These are phyloP conservation scores for Thalassiosira profunda DNA, from an alignment of 108 stramenopile genomes.

Conservation along the genomic window DNA sequence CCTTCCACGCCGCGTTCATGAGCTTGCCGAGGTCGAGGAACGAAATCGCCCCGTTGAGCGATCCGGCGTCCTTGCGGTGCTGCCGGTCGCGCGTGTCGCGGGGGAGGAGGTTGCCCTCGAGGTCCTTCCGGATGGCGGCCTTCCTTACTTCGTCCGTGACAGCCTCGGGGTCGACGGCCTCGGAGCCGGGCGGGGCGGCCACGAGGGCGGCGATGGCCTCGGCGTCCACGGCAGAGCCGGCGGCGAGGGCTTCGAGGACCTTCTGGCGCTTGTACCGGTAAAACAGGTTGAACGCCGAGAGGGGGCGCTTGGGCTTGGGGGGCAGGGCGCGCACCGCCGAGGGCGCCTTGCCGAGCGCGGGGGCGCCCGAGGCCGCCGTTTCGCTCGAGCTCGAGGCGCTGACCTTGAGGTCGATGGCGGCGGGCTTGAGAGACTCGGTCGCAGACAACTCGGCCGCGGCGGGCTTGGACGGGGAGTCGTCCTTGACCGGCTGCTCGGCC, in stretches of 20 bases:
- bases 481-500: no score
- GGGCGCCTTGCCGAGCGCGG: no score
- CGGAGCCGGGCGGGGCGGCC: background rate
- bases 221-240: background rate
- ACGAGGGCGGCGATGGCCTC: background rate
- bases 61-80: background rate
- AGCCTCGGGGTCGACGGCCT: background rate
- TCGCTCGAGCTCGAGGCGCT: no score
- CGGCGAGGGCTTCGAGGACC: background rate
- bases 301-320: constrained; percentile 1
- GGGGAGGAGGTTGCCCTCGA: background rate
- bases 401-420: no score
- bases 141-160: background rate
- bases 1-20: constrained; percentile 1
- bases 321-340: no score
- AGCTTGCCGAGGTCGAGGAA: constrained; percentile 1
- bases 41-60: background rate
- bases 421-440: no score
- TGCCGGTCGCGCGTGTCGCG: background rate
- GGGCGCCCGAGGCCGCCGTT: no score
- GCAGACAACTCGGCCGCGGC: no score
- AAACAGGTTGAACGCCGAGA: constrained; percentile 2
- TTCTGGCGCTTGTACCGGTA: background rate
- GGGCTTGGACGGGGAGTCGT: no score
- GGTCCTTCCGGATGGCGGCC: background rate